These are phyloP conservation scores for Beauveria pseudobassiana DNA, from an alignment of 2,329 filamentous ascomycete genomes.

Conservation along the genomic window DNA sequence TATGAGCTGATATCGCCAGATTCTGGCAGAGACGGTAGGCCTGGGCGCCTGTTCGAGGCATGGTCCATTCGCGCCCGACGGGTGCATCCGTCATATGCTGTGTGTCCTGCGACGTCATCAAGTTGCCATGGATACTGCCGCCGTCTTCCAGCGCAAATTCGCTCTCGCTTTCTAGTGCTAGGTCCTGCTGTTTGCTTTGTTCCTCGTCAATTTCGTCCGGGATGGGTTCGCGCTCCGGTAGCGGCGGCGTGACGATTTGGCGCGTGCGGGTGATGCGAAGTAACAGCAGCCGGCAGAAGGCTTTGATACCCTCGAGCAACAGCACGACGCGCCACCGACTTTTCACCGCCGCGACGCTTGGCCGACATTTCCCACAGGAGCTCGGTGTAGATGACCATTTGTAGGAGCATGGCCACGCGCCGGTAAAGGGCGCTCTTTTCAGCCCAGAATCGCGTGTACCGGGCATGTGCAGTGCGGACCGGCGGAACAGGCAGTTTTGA, in stretches of 20 bases:
- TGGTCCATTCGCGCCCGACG: constrained; percentile 63
- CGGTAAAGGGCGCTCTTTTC: constrained; percentile 63
- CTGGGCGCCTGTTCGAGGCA: constrained; percentile 98
- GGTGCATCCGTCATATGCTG: constrained; percentile 22
- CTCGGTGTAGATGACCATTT: constrained; percentile 91
- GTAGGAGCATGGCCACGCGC: constrained; percentile 71
- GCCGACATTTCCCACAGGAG: constrained; percentile 96
- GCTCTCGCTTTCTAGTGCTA: constrained; percentile 31
- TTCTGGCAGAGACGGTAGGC: constrained; percentile 74
- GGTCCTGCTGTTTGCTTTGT: constrained; percentile 30
- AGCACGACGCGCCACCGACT: constrained; percentile 82
- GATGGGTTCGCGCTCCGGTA: constrained; percentile 80
- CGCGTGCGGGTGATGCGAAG: constrained; percentile 76
- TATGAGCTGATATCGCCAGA: constrained; percentile 79
- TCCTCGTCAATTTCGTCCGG: constrained; percentile 43
- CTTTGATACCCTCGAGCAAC: constrained; percentile 77
- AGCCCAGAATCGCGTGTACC: constrained; percentile 63
- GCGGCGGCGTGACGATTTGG: constrained; percentile 71
- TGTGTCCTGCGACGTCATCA: constrained; percentile 22
- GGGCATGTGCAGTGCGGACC: constrained; percentile 49
- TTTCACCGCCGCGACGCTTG: constrained; percentile 74
- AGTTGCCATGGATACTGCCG: neutral
- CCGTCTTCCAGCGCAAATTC: constrained; percentile 33
- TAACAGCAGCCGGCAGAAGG: constrained; percentile 71
- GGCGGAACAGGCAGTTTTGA: constrained; percentile 49